phyloP scores from a whole-genome alignment of 306 rosid species.

The Dryas alaskensis region DNA sequence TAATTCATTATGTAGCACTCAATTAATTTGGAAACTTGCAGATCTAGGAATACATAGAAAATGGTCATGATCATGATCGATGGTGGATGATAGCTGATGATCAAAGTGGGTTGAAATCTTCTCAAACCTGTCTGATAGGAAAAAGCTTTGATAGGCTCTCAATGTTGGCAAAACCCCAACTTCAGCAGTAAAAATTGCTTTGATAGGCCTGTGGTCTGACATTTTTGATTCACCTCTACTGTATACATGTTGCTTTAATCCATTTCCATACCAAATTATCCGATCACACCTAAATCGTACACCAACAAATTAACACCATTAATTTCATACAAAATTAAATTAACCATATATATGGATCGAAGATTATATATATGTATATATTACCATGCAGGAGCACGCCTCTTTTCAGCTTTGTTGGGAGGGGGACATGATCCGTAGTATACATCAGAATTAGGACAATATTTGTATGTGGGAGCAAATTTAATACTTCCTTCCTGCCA shows the following conservation, averaged over 20 bases:
- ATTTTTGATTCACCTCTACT: constrained; percentile 61
- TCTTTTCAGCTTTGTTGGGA: constrained; percentile 47
- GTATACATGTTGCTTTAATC: constrained; percentile 63
- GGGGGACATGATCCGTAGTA: constrained; percentile 50
- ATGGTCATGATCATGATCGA: constrained; percentile 11
- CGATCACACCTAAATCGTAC: constrained; percentile 67
- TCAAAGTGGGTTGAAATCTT: constrained; percentile 33
- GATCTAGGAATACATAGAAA: constrained; percentile 33
- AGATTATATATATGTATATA: neutral
- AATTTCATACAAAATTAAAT: neutral
- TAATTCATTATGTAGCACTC: neutral
- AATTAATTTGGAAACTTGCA: constrained; percentile 39
- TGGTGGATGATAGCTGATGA: constrained; percentile 39
- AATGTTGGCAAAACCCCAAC: constrained; percentile 30
- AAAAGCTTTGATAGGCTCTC: constrained; percentile 34
- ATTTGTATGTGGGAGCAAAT: constrained; percentile 89
- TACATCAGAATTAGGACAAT: constrained; percentile 64
- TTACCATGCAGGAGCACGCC: constrained; percentile 89
- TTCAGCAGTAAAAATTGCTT: constrained; percentile 57
- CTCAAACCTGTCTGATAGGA: constrained; percentile 55
- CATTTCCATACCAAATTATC: constrained; percentile 71
- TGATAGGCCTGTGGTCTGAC: constrained; percentile 89
- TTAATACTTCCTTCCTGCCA: constrained; percentile 77
- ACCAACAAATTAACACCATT: neutral
- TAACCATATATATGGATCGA: too few species aligned